Conservation (phyloP, 1,284 basidiomycete species). For the Naganishia cerealis region DNA sequence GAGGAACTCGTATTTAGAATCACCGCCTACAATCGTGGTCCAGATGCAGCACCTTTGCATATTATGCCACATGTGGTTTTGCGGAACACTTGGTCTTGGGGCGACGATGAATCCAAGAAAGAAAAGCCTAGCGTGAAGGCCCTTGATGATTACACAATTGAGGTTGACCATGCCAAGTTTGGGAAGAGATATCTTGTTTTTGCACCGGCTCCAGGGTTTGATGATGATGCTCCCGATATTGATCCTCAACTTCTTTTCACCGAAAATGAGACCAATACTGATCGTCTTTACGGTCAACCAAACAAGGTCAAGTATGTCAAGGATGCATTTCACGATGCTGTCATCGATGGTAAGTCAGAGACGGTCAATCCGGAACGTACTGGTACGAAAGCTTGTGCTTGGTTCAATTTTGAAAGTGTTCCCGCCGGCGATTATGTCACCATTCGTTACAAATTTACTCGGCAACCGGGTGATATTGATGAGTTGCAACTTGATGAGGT, state of each 20-base stretch:
- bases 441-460: constrained; percentile 63
- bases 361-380: constrained; percentile 37
- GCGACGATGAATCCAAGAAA: constrained; percentile 71
- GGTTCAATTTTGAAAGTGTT: too few relatives aligned
- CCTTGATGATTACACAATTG: constrained; percentile 63
- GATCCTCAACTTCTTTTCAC: constrained; percentile 87
- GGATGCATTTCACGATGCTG: constrained; percentile 98
- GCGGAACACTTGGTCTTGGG: constrained; percentile 97
- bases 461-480: too few relatives aligned
- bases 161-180: constrained; percentile 70
- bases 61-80: constrained; percentile 95
- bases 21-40: constrained; percentile 93
- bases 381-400: too few relatives aligned
- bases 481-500: too few relatives aligned
- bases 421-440: too few relatives aligned
- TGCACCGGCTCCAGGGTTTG: constrained; percentile 60
- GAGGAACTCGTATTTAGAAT: constrained; percentile 89
- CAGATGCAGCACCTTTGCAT: constrained; percentile 91
- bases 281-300: constrained; percentile 80
- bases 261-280: constrained; percentile 95
- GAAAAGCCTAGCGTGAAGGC: constrained; percentile 66
- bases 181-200: constrained; percentile 74
- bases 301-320: constrained; percentile 84
- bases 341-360: constrained; percentile 59
- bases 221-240: constrained; percentile 66